Evolutionary conservation across 306 rosid species (phyloP).

Genomic region (Delonix regia): DNA sequence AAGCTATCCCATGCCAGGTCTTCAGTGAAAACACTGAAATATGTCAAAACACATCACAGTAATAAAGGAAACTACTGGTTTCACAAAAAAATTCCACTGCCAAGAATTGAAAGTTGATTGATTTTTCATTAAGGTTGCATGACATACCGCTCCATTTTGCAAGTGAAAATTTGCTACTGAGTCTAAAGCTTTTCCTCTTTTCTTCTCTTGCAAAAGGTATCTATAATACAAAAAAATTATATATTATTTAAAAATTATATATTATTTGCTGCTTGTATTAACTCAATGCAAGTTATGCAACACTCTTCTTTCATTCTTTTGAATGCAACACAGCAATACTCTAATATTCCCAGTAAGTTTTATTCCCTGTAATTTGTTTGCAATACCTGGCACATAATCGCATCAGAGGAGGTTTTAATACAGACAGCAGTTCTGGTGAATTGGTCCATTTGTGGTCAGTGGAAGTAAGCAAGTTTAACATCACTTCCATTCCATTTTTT

Average conservation of each 20-base stretch:
- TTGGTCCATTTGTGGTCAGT: conserved; percentile 69
- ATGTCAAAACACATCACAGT: conserved; percentile 19
- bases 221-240: conserved; percentile 45
- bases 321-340: conserved; percentile 20
- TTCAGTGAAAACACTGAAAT: conserved; percentile 15
- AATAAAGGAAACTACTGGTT: conserved; percentile 25
- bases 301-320: background rate
- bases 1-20: conserved; percentile 30
- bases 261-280: background rate
- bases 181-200: conserved; percentile 96
- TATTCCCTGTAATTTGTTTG: conserved; percentile 28
- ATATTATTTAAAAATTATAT: conserved; percentile 22
- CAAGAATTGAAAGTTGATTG: conserved; percentile 31
- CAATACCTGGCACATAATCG: conserved; percentile 81
- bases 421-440: conserved; percentile 59
- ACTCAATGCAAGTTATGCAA: background rate
- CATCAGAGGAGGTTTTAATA: conserved; percentile 63
- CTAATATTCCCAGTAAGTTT: conserved; percentile 10
- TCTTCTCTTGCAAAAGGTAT: conserved; percentile 94
- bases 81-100: conserved; percentile 25
- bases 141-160: conserved; percentile 96
- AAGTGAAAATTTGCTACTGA: conserved; percentile 96
- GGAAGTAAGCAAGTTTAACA: conserved; percentile 75
- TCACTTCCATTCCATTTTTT: conserved; percentile 71
- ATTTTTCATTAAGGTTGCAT: conserved; percentile 1